These are phyloP conservation scores for Panaeolus papilionaceus DNA, from an alignment of 768 basidiomycete genomes.

Conservation along the genomic window DNA sequence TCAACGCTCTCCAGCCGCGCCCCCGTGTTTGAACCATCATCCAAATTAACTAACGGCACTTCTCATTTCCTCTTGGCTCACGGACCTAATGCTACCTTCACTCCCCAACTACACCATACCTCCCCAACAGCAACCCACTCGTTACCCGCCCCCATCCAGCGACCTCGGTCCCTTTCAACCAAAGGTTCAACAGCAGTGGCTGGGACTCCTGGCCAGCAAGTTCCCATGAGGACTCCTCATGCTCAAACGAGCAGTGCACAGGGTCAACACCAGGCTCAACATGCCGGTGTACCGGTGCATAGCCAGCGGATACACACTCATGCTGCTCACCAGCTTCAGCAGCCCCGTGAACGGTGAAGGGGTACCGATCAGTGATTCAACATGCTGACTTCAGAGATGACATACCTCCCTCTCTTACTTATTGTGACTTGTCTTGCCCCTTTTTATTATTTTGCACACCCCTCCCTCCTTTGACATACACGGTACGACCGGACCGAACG, in stretches of 20 bases:
- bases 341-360: not conserved
- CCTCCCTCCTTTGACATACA: not conserved
- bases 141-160: not conserved
- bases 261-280: not conserved
- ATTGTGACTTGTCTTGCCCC: not conserved
- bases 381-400: not conserved
- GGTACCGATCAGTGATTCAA: not conserved
- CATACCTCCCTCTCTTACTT: not conserved
- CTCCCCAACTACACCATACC: not conserved
- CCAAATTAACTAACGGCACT: constrained; percentile 4
- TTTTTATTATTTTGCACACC: not conserved
- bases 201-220: not conserved
- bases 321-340: not conserved
- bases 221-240: not conserved
- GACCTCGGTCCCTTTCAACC: constrained; percentile 7
- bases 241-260: not conserved
- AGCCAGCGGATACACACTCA: not conserved
- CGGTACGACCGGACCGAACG: not conserved
- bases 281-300: constrained; percentile 9
- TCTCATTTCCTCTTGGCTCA: constrained; percentile 15
- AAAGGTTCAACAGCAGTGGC: not conserved
- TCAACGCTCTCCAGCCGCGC: constrained; percentile 61
- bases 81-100: not conserved
- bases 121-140: not conserved
- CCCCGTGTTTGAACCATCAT: constrained; percentile 58